phyloP scores from a whole-genome alignment of 176 grass and related monocot genomes.

The Saccharum spontaneum region DNA sequence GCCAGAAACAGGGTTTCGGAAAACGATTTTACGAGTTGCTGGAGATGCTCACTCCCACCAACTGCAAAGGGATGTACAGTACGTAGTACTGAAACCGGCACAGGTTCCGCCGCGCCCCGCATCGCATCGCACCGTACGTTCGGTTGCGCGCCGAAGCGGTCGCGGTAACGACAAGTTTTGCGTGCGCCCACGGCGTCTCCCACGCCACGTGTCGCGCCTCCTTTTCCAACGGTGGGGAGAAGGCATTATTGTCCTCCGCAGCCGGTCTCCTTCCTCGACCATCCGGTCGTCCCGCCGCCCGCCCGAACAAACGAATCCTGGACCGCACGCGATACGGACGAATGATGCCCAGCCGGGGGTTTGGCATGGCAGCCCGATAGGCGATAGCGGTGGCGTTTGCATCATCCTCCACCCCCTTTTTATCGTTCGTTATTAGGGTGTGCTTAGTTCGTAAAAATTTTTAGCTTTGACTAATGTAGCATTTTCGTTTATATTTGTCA shows the following conservation, averaged over 20 bases:
- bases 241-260: slow-evolving; percentile 14
- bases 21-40: too few relatives aligned
- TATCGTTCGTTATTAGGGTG: not conserved
- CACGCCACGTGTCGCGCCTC: not conserved
- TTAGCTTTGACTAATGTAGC: too few relatives aligned
- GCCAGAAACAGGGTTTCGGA: too few relatives aligned
- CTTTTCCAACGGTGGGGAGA: not conserved
- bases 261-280: not conserved
- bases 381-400: not conserved
- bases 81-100: too few relatives aligned
- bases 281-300: not conserved
- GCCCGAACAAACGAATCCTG: not conserved
- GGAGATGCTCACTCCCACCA: too few relatives aligned
- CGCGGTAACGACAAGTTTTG: not conserved
- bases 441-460: too few relatives aligned
- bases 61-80: too few relatives aligned
- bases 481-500: too few relatives aligned
- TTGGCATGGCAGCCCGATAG: not conserved
- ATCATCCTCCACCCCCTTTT: not conserved
- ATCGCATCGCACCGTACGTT: too few relatives aligned
- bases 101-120: too few relatives aligned
- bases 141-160: not conserved
- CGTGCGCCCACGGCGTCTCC: not conserved
- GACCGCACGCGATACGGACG: not conserved
- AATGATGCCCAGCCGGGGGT: not conserved